Evolutionary conservation across 2,329 filamentous ascomycete species (phyloP), one percentile per base, ranked within the genome.

Genomic region (Trichophyton equinum): DNA sequence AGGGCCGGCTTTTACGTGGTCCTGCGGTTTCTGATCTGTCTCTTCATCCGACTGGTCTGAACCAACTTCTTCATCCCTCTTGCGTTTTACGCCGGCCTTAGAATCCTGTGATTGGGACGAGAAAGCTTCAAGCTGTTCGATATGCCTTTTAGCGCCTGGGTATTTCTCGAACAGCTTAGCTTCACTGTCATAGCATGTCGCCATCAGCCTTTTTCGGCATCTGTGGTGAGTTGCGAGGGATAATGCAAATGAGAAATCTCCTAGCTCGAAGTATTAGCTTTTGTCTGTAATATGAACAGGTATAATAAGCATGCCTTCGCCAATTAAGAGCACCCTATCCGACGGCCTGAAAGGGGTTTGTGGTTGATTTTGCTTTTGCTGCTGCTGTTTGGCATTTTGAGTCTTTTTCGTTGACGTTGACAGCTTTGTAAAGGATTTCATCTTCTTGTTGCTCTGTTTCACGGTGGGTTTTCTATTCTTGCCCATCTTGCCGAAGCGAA

Each of bases 101-200:
- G 27, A 30, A 13, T 11, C 18, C 1, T 20, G 44, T 11, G 47
- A 20, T 6, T 36, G 7, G 4, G 59, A 44, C 7, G 60, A 63
- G 6, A 25, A 36, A 6, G 22, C 36, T 60, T 40, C 58, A 25
- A 76, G 70, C 2, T 78, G 74, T 63, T 77, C 74, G 63, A 85
- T 81, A 68, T 87, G 83, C 62, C 77, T 78, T 58, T 77, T 75
- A 0, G 80, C 86, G 66, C 89, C 84, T 0, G 89, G 89, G 67
- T 92, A 91, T 74, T 95, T 96, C 63, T 75, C 78, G 9, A 78
- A 73, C 1, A 96, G 78, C 58, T 66, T 67, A 27, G 75, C 71
- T 59, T 71, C 67, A 11, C 71, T 73, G 64, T 79, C 77, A 63
- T 76, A 78, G 64, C 74, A 75, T 38, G 77, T 79, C 7, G 77